Base-by-base conservation (phyloP, 164 flowering plant genomes). In the grape (Vitis vinifera) region DNA sequence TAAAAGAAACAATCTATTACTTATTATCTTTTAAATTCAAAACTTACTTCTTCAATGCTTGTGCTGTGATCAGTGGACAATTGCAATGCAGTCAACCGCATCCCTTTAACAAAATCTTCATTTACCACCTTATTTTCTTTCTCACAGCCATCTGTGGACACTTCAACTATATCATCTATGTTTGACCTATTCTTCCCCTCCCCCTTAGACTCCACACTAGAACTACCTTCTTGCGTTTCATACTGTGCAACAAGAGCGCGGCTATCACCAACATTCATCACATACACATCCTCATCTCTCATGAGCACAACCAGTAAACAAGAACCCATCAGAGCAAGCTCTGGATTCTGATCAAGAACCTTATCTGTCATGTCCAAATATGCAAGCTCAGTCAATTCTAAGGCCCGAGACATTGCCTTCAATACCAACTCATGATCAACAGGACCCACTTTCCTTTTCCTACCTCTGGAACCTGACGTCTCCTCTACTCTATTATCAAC, bases 281-380 rank as follows among this genome's bases (percentile, higher is more conserved):
- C 95, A 81, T 95, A 95, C 29, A 95, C 99, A 84, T 95, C 99
- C 76, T 95, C 98, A 69, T 91, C 97, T 71, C 91, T 93, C 99
- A 96, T 96, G 71, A 96, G 72, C 63, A 79, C 94, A 61, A 86
- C 98, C 82, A 96, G 77, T 75, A 96, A 81, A 77, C 99, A 96
- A 0, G 99, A 96, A 58, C 99, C 99, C 98, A 93, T 93, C 75
- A 96, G 73, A 1, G 98, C 98, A 57, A 96, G 86, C 83, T 96
- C 99, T 0, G 98, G 97, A 76, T 90, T 89, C 10, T 75, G 81
- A 78, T 91, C 97, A 72, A 93, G 86, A 68, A 91, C 84, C 82
- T 84, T 88, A 67, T 96, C 97, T 1, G 95, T 92, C 97, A 96
- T 86, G 52, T 93, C 97, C 72, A 96, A 74, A 75, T 90, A 96